Evolutionary conservation across 768 basidiomycete genomes (phyloP).

Genomic region (Coprinellus aureogranulatus): DNA sequence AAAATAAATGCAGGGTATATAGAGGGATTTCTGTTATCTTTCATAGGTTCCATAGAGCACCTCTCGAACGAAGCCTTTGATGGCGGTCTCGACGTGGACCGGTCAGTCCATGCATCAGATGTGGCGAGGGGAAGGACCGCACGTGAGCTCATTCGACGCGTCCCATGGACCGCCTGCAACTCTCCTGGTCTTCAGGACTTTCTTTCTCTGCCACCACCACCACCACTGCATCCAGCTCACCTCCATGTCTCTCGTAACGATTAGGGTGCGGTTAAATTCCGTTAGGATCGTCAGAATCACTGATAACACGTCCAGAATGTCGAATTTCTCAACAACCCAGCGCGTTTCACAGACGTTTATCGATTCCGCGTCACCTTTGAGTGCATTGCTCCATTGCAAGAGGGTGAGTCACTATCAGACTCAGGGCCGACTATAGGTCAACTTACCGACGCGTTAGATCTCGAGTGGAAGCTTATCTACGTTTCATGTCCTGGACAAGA

Average conservation of each 20-base stretch:
- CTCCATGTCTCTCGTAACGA: constrained; percentile 67
- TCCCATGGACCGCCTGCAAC: background rate
- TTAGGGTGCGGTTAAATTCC: constrained; percentile 45
- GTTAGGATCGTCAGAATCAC: background rate
- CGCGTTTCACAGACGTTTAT: constrained; percentile 87
- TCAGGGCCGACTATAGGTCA: background rate
- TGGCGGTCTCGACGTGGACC: background rate
- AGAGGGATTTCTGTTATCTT: background rate
- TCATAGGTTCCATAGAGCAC: background rate
- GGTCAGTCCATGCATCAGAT: background rate
- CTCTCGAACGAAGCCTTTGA: background rate
- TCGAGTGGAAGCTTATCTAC: constrained; percentile 98
- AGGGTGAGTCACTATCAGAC: constrained; percentile 50
- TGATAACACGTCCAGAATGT: constrained; percentile 52
- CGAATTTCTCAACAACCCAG: constrained; percentile 91
- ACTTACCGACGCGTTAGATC: constrained; percentile 52
- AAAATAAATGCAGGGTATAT: no score
- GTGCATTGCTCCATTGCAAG: constrained; percentile 86
- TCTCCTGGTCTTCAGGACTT: constrained; percentile 1
- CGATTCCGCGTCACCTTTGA: constrained; percentile 96
- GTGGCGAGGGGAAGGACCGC: background rate
- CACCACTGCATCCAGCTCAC: background rate
- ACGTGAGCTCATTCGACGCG: constrained; percentile 3
- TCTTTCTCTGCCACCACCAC: constrained; percentile 5
- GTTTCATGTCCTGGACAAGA: constrained; percentile 92